Conservation (phyloP, 2,329 filamentous ascomycete genomes). For the Diplodia mutila region DNA sequence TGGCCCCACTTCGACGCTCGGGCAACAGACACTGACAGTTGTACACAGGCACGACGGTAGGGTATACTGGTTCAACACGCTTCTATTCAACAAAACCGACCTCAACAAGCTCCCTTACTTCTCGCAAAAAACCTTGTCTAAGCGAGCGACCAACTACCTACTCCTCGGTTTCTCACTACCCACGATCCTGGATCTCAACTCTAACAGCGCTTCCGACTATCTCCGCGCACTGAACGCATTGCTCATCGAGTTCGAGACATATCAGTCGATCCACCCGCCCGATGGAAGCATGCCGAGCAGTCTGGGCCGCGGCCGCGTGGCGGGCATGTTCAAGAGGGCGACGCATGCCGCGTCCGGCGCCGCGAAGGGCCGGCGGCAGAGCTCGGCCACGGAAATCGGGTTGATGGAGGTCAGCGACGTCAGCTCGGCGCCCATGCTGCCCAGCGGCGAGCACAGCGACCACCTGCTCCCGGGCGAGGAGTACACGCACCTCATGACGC, state of each 20-base stretch:
- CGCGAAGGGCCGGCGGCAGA: slow-evolving; percentile 55
- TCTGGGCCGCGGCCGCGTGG: slow-evolving; percentile 74
- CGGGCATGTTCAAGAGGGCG: slow-evolving; percentile 56
- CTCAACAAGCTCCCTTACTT: slow-evolving; percentile 83
- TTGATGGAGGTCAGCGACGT: slow-evolving; percentile 44
- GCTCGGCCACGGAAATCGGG: slow-evolving; percentile 61
- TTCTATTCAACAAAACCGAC: slow-evolving; percentile 84
- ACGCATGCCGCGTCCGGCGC: slow-evolving; percentile 39
- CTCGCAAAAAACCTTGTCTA: slow-evolving; percentile 78
- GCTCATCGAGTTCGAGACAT: slow-evolving; percentile 89
- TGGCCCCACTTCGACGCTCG: slow-evolving; percentile 1
- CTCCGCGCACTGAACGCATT: slow-evolving; percentile 84
- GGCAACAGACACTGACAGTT: slow-evolving; percentile 3
- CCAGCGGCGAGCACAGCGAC: slow-evolving; percentile 22
- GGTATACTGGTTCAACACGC: slow-evolving; percentile 97
- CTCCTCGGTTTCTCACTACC: slow-evolving; percentile 91
- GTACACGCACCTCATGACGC: slow-evolving; percentile 88
- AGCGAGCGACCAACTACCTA: slow-evolving; percentile 91
- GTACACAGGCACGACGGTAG: slow-evolving; percentile 81
- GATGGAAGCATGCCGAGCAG: slow-evolving; percentile 70
- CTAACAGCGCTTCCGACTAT: slow-evolving; percentile 79
- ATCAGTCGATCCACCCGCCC: slow-evolving; percentile 82
- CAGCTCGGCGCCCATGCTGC: neutral
- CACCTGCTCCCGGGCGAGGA: slow-evolving; percentile 68
- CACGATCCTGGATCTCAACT: slow-evolving; percentile 84